Percentiles rank a stretch among this genome's conserved stretches.
These are phyloP conservation scores for Neurospora pannonica DNA, from an alignment of 495 filamentous ascomycete species.

Conservation along the genomic window DNA sequence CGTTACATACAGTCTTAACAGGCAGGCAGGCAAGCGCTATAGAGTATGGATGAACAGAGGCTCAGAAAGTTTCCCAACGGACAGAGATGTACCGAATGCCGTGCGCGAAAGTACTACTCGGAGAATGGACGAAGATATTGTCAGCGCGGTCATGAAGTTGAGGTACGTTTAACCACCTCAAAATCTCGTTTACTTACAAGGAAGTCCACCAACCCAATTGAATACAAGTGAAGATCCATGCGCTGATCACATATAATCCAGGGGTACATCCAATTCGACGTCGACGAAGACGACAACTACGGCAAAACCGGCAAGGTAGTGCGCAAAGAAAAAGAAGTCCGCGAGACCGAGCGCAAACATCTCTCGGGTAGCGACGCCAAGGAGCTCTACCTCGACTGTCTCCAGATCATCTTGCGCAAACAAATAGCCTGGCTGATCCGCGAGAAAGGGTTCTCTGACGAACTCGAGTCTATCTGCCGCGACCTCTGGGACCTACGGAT, in stretches of 20 bases:
- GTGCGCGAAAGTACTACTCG: slow-evolving; percentile 37
- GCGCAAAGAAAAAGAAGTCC: slow-evolving; percentile 36
- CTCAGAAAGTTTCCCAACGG: slow-evolving; percentile 27
- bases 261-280: slow-evolving; percentile 47
- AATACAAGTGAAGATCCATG: neutral
- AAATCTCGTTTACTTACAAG: neutral
- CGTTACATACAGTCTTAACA: neutral
- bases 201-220: neutral
- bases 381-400: slow-evolving; percentile 71
- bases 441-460: slow-evolving; percentile 27
- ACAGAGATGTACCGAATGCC: slow-evolving; percentile 40
- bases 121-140: slow-evolving; percentile 43
- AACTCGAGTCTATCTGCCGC: slow-evolving; percentile 41
- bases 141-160: slow-evolving; percentile 43
- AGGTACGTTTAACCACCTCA: slow-evolving; percentile 17
- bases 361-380: slow-evolving; percentile 53
- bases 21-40: neutral
- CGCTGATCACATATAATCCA: slow-evolving; percentile 2
- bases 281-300: slow-evolving; percentile 67
- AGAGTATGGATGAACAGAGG: neutral
- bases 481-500: slow-evolving; percentile 43
- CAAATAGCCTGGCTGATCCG: slow-evolving; percentile 36
- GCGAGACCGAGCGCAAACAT: slow-evolving; percentile 49
- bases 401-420: slow-evolving; percentile 60
- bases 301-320: slow-evolving; percentile 47